Base-by-base conservation (phyloP, 2,329 filamentous ascomycete species). In the Trichoderma asperellum region DNA sequence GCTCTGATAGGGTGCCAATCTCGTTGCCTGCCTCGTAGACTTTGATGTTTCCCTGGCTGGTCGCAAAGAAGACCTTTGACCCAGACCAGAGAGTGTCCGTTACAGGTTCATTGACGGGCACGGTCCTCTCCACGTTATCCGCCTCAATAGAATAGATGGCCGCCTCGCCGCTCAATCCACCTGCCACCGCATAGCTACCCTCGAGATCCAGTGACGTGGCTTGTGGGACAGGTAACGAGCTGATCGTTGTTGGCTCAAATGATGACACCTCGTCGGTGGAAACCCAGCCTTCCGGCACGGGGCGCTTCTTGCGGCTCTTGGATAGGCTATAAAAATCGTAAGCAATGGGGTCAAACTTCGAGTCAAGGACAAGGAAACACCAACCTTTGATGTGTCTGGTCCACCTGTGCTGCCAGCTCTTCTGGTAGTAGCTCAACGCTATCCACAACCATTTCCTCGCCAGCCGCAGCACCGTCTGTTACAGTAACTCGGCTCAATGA, bases 371-470 rank as follows among this genome's bases (percentile, higher is more conserved):
- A 24, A 7, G 6, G 3, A 47, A 40, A n/a, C n/a, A 11, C 65
- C 29, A 29, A 96, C 92, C 87, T 87, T 78, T 91, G 86, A 77
- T 97, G 92, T 75, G 92, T 92, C 78, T 89, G 89, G 71, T 97
- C 92, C 62, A 99, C 89, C 76, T 90, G 89, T 66, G 87, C 87
- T 24, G 88, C 83, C 60, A 97, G 83, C 16, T 87, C 86, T 56
- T 92, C 89, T 2, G 94, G 89, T 37, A 99, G 83, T 29, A 87
- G 88, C 74, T 94, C 89, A 66, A 87, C 89, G 29, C 78, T 82
- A 78, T 99, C 96, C 21, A 99, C 90, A 73, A 96, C 92, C 96
- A 99, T 99, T 21, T 91, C 91, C 79, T 98, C 96, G 34, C 90
- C 92, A 74, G 88, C 86, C 12, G 81, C 81, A 3, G 82, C 81